These are phyloP conservation scores for Ophiostoma montium DNA, from an alignment of 2,329 filamentous ascomycete species.

Conservation along the genomic window DNA sequence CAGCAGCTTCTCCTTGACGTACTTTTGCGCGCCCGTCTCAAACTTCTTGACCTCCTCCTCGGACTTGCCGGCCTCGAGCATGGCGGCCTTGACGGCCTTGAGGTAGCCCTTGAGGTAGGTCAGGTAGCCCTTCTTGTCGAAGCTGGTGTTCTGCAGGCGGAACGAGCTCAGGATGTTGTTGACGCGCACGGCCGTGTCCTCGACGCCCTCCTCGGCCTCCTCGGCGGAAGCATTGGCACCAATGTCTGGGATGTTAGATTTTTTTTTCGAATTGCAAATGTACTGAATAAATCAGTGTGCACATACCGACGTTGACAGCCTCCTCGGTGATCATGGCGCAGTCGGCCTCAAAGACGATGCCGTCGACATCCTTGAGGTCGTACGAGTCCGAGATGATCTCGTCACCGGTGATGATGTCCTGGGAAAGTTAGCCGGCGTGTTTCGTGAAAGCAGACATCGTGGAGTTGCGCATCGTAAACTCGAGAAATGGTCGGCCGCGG, in stretches of 20 bases:
- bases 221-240: constrained; percentile 97
- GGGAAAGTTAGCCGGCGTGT: constrained; percentile 4
- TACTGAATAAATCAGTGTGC: no score
- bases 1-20: constrained; percentile 69
- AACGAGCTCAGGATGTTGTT: constrained; percentile 92
- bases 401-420: constrained; percentile 84
- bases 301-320: constrained; percentile 54
- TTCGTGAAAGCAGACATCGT: background rate
- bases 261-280: no score
- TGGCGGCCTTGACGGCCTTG: constrained; percentile 65
- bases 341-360: constrained; percentile 77
- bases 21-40: constrained; percentile 58
- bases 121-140: constrained; percentile 83
- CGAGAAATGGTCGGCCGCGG: background rate
- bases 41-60: constrained; percentile 62
- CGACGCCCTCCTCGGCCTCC: constrained; percentile 62
- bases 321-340: constrained; percentile 80
- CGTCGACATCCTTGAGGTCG: constrained; percentile 66
- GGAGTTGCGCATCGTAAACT: background rate
- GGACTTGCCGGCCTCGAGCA: constrained; percentile 43
- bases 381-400: constrained; percentile 97
- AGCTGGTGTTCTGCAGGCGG: constrained; percentile 63
- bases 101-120: constrained; percentile 83
- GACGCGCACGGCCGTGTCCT: constrained; percentile 58
- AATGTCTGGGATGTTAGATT: constrained; percentile 41